Evolutionary conservation across 1,139 yeast species (phyloP), one percentile per base, ranked within the genome.

Genomic region (Yamadazyma triangularis): DNA sequence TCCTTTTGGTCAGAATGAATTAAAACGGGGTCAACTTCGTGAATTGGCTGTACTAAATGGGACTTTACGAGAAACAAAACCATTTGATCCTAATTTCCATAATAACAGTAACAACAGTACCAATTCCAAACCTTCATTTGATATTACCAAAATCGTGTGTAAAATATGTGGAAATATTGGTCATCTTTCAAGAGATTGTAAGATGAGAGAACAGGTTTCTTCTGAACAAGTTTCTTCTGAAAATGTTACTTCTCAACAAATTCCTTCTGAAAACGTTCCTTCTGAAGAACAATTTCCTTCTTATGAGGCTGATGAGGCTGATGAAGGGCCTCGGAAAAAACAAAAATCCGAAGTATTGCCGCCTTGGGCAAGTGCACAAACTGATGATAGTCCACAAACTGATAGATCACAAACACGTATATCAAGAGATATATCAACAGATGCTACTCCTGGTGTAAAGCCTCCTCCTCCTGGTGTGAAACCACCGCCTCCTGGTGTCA

Each of bases 21-120:
- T 86, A 55, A 93, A 93, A 52, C 68, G 96, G 34, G 88, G 84
- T 27, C 99, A 93, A 53, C 68, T 93, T 41, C 70, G 96, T 40
- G 96, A 91, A 48, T 68, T 93, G 46, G 99, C 99, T 0, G 81
- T 86, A 11, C 68, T 91, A 36, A 93, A 91, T 60, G 99, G 99
- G 58, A 93, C 98, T 0, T 67, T 88, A 29, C 71, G 97, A 33
- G 95, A 86, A 48, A 67, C 74, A 2, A 84, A 78, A 80, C 88
- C 62, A 61, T 79, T 54, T 64, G 81, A 54, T 67, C 86, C 47
- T 64, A 28, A 23, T 10, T 96, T 64, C 61, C 69, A 46, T 49
- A 69, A 79, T 47, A 32, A 64, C 60, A 68, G 45, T 46, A 68
- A 79, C 48, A 52, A 64, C 62, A 10, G 7, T 12, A n/a, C n/a